Evolutionary conservation across 495 filamentous ascomycete genomes (phyloP).

Genomic region (Trichoderma orchidacearum): DNA sequence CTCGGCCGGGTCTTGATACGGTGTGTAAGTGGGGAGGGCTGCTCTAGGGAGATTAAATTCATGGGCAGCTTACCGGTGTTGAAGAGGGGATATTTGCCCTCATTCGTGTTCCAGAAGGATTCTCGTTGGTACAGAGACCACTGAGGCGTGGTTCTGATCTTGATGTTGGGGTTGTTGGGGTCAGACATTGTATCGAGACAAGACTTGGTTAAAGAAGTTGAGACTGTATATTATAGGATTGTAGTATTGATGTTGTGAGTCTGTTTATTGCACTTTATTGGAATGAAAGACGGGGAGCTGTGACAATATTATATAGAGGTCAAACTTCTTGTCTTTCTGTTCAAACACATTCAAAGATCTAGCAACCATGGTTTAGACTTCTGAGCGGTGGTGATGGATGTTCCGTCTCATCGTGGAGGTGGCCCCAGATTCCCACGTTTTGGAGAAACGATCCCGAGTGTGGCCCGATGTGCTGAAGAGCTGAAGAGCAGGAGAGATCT

Average conservation of each 20-base stretch:
- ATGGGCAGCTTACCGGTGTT: conserved; percentile 24
- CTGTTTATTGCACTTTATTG: background rate
- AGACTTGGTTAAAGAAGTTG: no score
- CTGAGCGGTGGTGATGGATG: no score
- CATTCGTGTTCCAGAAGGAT: conserved; percentile 45
- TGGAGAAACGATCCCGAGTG: background rate
- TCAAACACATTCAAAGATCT: no score
- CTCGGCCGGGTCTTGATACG: conserved; percentile 23
- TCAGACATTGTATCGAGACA: conserved; percentile 12
- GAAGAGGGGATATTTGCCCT: conserved; percentile 40
- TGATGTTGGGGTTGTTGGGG: conserved; percentile 42
- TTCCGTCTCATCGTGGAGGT: no score
- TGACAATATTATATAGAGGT: no score
- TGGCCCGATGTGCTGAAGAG: background rate
- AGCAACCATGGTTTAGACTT: no score
- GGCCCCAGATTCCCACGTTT: no score
- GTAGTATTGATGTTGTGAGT: background rate
- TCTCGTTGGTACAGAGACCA: conserved; percentile 49
- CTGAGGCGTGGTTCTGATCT: conserved; percentile 42
- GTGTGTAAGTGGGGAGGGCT: conserved; percentile 18
- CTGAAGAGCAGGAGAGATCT: no score
- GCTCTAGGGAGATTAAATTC: background rate
- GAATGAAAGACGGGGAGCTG: background rate
- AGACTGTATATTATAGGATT: no score
- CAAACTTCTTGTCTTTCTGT: no score